A percentile compares a stretch with the other conserved stretches of the same genome.
Evolutionary conservation across 331 rosid species (phyloP).

Genomic region (Acacia concinna): DNA sequence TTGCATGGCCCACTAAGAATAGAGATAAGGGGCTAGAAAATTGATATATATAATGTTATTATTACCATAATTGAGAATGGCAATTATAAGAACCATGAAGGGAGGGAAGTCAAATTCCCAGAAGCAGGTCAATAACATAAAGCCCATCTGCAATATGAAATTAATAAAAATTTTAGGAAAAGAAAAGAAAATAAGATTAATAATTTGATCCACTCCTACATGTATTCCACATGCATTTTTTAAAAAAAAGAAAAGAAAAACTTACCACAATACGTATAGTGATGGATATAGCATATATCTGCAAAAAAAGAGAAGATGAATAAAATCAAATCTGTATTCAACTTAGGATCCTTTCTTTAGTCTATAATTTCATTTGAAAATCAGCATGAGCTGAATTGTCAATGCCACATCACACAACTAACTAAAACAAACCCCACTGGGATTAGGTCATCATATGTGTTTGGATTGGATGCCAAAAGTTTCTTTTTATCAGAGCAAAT

Average conservation of each 20-base stretch:
- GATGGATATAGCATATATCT: constrained; percentile 84
- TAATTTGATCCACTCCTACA: constrained; percentile 21
- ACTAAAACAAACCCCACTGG: not conserved
- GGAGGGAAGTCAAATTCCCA: constrained; percentile 83
- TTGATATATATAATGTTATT: not conserved
- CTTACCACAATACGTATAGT: constrained; percentile 84
- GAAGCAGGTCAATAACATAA: constrained; percentile 58
- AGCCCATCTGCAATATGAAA: constrained; percentile 53
- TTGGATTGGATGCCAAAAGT: no score
- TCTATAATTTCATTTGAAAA: not conserved
- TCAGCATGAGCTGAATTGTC: not conserved
- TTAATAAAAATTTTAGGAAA: not conserved
- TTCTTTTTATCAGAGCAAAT: no score
- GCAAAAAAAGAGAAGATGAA: constrained; percentile 22
- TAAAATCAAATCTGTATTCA: not conserved
- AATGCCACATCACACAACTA: not conserved
- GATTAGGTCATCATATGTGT: not conserved
- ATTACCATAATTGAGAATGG: constrained; percentile 68
- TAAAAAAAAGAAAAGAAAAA: not conserved
- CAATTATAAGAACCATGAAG: constrained; percentile 80
- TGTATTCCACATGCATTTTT: not conserved
- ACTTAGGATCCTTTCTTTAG: not conserved
- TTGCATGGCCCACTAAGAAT: not conserved
- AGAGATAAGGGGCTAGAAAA: not conserved
- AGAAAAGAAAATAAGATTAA: constrained; percentile 19